A percentile compares a stretch with the other conserved stretches of the same genome.
Conservation (phyloP, 1,284 basidiomycete genomes). For the Apiotrichum porosum region DNA sequence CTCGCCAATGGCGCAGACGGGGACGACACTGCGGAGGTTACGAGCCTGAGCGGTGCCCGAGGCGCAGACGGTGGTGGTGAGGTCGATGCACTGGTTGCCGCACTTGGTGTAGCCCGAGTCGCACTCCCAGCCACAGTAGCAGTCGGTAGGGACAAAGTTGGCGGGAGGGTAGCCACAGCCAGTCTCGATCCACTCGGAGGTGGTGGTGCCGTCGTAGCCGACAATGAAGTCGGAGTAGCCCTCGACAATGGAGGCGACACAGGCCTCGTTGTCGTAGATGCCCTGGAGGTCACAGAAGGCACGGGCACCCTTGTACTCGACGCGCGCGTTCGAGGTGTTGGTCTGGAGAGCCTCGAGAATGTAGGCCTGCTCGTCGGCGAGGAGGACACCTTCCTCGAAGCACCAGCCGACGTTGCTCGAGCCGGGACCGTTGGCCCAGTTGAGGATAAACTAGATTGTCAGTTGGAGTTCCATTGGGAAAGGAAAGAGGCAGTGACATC, state of each 20-base stretch:
- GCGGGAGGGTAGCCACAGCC: not conserved
- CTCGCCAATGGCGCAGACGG: not conserved
- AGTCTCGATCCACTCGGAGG: not conserved
- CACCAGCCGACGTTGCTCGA: not conserved
- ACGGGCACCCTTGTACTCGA: not conserved
- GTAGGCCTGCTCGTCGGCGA: not conserved
- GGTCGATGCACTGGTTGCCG: conserved; percentile 3
- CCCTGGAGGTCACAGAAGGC: not conserved
- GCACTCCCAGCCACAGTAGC: conserved; percentile 1
- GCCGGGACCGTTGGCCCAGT: not conserved
- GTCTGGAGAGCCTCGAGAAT: not conserved
- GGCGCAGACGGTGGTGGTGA: not conserved
- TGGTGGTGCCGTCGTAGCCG: not conserved
- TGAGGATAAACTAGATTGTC: not conserved
- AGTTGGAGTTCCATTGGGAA: no score
- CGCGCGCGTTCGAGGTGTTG: not conserved
- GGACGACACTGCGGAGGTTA: not conserved
- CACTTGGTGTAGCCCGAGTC: not conserved
- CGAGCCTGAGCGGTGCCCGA: not conserved
- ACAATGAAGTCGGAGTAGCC: not conserved
- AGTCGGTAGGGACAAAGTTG: not conserved
- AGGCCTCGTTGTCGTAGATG: not conserved
- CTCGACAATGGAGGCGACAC: not conserved
- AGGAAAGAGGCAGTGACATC: no score
- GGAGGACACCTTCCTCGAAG: conserved; percentile 1